Evolutionary conservation across 1,284 basidiomycete genomes (phyloP), one percentile per base, ranked within the genome.

Genomic region (Sporisorium sorghi): DNA sequence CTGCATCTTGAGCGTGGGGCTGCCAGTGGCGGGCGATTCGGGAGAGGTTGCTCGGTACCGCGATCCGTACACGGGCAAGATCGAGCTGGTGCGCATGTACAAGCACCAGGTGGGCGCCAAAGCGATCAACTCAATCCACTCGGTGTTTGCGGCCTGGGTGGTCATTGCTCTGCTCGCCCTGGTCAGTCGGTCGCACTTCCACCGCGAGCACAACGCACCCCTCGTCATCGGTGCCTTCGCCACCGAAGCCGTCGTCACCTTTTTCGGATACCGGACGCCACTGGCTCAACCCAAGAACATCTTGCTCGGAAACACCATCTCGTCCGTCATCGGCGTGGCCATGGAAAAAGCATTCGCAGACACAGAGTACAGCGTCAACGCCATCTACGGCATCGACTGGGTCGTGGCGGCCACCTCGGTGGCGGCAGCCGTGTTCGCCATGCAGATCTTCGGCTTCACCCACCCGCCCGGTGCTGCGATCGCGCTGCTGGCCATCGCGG

Each of bases 401-500:
- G 73, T 67, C 32, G 69, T 56, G 0, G 63, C 64, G 15, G 67
- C 72, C 4, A 67, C 72, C 0, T 35, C 65, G 42, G 47, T 78
- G 17, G 44, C 58, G 4, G 73, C 60, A 10, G 60, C 75, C 0
- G 61, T 82, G 21, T 64, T 74, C 6, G 68, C 57, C 6, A 80
- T 82, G 80, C 77, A 80, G 42, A 59, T 80, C n/a, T 26, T 80
- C 15, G 77, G 79, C 4, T 63, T 79, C 28, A 76, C 63, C 0
- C 80, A 82, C 53, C 79, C 80, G 0, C 77, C 80, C 1, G 80
- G 79, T n/a, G 79, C 77, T 11, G 79, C 79, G 0, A 71, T 79
- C 0, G 73, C 79, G 1, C 24, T 81, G 1, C 30, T 81, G 26
- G 73, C 74, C 3, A 59, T 72, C n/a, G 79, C 79, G 0, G 57